These are phyloP conservation scores for Mycena rebaudengoi DNA, from an alignment of 768 basidiomycete species.

Conservation along the genomic window DNA sequence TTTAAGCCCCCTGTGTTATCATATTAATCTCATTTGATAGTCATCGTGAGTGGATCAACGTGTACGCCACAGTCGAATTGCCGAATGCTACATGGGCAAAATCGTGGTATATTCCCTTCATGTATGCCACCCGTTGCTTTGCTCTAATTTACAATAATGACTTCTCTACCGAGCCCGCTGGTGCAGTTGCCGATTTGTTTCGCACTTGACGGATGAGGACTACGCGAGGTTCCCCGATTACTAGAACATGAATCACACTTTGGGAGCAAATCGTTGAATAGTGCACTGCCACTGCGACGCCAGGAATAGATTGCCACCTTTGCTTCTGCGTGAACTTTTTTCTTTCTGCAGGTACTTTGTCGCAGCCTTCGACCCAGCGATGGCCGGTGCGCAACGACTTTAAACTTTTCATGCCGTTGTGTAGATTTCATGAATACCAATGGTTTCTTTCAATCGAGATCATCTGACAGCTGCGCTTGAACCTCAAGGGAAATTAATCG, in stretches of 20 bases:
- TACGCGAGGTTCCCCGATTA: constrained; percentile 8
- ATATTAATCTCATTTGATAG: too few species aligned
- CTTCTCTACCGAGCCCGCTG: neutral
- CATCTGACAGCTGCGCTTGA: too few species aligned
- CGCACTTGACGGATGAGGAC: constrained; percentile 3
- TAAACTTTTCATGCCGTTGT: too few species aligned
- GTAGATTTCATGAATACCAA: too few species aligned
- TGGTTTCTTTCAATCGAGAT: too few species aligned
- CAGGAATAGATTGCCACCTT: neutral
- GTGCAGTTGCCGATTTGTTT: neutral
- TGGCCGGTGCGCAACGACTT: neutral
- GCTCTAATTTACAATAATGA: neutral
- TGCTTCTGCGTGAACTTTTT: neutral
- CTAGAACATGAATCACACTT: constrained; percentile 3
- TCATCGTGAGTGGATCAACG: too few species aligned
- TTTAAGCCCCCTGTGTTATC: too few species aligned
- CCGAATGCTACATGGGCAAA: constrained; percentile 6
- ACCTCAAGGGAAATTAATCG: too few species aligned
- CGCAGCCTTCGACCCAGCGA: constrained; percentile 11
- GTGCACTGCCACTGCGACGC: constrained; percentile 7
- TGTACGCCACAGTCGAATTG: constrained; percentile 4
- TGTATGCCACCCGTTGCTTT: neutral
- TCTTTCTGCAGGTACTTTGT: constrained; percentile 1
- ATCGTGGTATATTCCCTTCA: constrained; percentile 6
- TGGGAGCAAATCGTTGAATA: constrained; percentile 5